Conservation (phyloP, 768 basidiomycete genomes). For the Postia placenta region DNA sequence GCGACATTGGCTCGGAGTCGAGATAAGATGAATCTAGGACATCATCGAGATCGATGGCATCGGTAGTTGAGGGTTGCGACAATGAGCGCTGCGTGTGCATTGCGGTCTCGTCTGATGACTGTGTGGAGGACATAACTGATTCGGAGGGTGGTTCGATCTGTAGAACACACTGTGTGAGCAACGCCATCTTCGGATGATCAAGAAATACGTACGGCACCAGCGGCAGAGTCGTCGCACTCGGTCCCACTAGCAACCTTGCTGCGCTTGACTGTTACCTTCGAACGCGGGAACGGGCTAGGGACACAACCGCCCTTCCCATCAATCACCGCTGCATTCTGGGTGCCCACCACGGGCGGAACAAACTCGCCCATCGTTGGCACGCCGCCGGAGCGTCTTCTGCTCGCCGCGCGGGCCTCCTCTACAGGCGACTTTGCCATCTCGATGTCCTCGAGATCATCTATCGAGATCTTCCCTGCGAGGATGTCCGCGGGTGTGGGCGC, state of each 20-base stretch:
- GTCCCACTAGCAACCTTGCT: not conserved
- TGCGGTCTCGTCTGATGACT: slow-evolving; percentile 31
- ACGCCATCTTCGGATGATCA: not conserved
- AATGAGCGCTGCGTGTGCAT: slow-evolving; percentile 21
- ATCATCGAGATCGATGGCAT: slow-evolving; percentile 64
- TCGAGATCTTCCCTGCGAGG: slow-evolving; percentile 50
- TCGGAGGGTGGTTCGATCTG: slow-evolving; percentile 1
- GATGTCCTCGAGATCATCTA: slow-evolving; percentile 28
- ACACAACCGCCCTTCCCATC: slow-evolving; percentile 18
- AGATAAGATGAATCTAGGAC: slow-evolving; percentile 73
- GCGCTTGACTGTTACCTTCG: not conserved
- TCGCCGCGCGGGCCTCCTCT: not conserved
- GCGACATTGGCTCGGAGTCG: slow-evolving; percentile 40
- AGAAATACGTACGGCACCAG: not conserved
- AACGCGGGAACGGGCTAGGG: slow-evolving; percentile 17
- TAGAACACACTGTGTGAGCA: not conserved
- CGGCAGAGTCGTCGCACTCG: not conserved
- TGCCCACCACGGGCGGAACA: not conserved
- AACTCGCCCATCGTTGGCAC: slow-evolving; percentile 37
- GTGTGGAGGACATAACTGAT: slow-evolving; percentile 10
- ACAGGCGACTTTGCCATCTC: slow-evolving; percentile 17
- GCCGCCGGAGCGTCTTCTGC: slow-evolving; percentile 11
- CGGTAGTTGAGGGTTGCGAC: slow-evolving; percentile 36
- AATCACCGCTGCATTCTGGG: slow-evolving; percentile 7
- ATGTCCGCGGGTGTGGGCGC: slow-evolving; percentile 60